Evolutionary conservation across 2,329 filamentous ascomycete genomes (phyloP), one percentile per base, ranked within the genome.

Genomic region (Macrophomina tecta): DNA sequence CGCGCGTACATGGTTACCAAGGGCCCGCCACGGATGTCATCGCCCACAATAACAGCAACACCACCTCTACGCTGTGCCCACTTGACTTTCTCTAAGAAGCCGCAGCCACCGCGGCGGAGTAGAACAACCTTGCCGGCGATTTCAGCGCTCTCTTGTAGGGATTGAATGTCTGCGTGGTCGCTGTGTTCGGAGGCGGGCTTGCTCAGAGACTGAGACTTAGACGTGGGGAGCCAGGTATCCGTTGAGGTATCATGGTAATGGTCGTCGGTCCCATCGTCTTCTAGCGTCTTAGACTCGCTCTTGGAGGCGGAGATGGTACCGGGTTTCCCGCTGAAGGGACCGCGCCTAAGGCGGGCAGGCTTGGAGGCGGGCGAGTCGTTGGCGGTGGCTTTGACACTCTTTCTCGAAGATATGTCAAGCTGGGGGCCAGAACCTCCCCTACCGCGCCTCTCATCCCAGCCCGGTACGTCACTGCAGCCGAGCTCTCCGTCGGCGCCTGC

Each of bases 1-100:
- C 92, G 89, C n/a, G 95, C 95, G 78, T 97, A 98, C 95, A 99
- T 99, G 72, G 96, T 95, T 61, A 98, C 92, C 69, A 99, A 82
- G 42, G 91, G 91, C 4, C 93, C 94, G 52, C 94, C 94, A 69
- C 92, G 91, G 67, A 92, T 90, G 77, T 97, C 91, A 77, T 99
- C 95, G 32, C 95, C 95, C 3, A 99, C 94, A 70, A 99, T 96
- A 68, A 99, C 83, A 42, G 92, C 95, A 68, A 93, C 86, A 23
- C 91, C 95, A 30, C 95, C 95, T 74, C 95, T 88, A 69, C 93
- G 87, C 78, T 99, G 95, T 12, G 91, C 93, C 95, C 95, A 99
- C 82, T 96, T 94, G 70, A 95, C 93, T 80, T 99, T 99, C 76
- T 98, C 94, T 68, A 97, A 80, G 77, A 99, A 99, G 5, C 95